Conservation (phyloP, 345 rosid species). For the Aquilaria malaccensis region DNA sequence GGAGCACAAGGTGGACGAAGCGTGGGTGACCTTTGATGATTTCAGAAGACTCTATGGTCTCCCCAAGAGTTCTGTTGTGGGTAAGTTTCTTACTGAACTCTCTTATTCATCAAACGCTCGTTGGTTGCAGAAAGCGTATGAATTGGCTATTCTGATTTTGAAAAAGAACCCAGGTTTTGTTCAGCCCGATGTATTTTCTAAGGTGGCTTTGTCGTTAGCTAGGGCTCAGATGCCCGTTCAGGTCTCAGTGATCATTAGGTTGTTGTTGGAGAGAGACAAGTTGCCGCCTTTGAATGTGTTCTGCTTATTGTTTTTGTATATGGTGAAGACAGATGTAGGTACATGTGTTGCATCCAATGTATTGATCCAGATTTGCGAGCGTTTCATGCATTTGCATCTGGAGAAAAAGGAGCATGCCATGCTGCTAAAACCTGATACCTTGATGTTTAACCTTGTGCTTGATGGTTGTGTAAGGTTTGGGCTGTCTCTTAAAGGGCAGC, state of each 20-base stretch:
- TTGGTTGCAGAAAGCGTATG: constrained; percentile 52
- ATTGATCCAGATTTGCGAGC: constrained; percentile 55
- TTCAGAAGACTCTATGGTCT: constrained; percentile 53
- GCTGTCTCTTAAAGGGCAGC: constrained; percentile 64
- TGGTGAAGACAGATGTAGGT: constrained; percentile 75
- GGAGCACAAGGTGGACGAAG: constrained; percentile 38
- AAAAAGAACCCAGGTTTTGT: constrained; percentile 38
- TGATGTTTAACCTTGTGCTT: constrained; percentile 67
- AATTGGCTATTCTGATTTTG: constrained; percentile 32
- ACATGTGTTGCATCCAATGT: constrained; percentile 58
- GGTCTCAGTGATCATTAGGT: constrained; percentile 43
- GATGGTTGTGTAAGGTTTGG: constrained; percentile 66
- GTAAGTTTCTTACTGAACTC: constrained; percentile 43
- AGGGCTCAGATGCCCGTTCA: constrained; percentile 63
- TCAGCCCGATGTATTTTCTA: constrained; percentile 32
- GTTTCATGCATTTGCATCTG: constrained; percentile 12
- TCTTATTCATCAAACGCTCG: constrained; percentile 52
- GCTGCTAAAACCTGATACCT: constrained; percentile 51
- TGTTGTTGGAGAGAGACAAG: constrained; percentile 43
- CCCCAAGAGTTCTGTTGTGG: constrained; percentile 30
- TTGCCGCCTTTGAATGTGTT: constrained; percentile 29
- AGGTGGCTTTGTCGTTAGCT: constrained; percentile 52
- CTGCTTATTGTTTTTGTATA: constrained; percentile 46
- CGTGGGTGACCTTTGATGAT: constrained; percentile 62
- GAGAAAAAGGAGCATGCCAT: constrained; percentile 19